Evolutionary conservation across 1,284 basidiomycete species (phyloP).

Genomic region (Pseudomicrostroma phylloplanum): DNA sequence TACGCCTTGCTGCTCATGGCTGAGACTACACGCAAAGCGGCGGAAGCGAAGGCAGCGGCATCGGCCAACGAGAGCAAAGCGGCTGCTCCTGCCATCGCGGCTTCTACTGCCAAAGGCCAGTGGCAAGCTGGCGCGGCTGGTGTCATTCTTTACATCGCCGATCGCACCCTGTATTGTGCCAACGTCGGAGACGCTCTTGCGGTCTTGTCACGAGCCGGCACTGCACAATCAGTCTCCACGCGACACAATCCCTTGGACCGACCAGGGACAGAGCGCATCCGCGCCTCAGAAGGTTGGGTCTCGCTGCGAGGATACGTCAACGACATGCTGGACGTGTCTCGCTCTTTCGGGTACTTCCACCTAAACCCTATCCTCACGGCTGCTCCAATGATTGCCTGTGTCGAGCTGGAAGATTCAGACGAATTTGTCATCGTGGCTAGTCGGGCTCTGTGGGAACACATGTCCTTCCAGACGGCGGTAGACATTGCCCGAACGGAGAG

Average conservation of each 20-base stretch:
- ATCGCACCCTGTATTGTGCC: constrained; percentile 77
- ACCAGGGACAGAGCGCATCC: constrained; percentile 75
- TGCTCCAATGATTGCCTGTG: constrained; percentile 68
- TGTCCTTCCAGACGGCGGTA: constrained; percentile 91
- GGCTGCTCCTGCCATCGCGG: constrained; percentile 28
- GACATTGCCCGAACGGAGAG: constrained; percentile 82
- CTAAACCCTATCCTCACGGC: constrained; percentile 86
- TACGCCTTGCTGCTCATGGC: constrained; percentile 44
- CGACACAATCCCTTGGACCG: constrained; percentile 88
- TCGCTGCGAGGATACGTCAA: constrained; percentile 89
- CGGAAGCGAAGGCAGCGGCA: constrained; percentile 20
- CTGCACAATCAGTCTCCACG: constrained; percentile 68
- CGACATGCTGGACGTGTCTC: constrained; percentile 82
- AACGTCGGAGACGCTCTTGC: constrained; percentile 86
- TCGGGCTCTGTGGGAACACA: constrained; percentile 84
- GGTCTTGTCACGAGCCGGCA: constrained; percentile 71
- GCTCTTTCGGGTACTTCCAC: constrained; percentile 90
- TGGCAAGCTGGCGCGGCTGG: constrained; percentile 61
- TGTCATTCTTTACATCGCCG: constrained; percentile 76
- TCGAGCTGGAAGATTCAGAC: constrained; percentile 74
- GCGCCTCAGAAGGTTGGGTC: constrained; percentile 89
- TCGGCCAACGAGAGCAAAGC: constrained; percentile 14
- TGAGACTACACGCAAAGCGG: constrained; percentile 31
- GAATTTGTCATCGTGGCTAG: constrained; percentile 97
- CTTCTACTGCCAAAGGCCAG: constrained; percentile 31